Evolutionary conservation across 2,329 filamentous ascomycete species (phyloP).

Genomic region (Teratosphaeria viscida): DNA sequence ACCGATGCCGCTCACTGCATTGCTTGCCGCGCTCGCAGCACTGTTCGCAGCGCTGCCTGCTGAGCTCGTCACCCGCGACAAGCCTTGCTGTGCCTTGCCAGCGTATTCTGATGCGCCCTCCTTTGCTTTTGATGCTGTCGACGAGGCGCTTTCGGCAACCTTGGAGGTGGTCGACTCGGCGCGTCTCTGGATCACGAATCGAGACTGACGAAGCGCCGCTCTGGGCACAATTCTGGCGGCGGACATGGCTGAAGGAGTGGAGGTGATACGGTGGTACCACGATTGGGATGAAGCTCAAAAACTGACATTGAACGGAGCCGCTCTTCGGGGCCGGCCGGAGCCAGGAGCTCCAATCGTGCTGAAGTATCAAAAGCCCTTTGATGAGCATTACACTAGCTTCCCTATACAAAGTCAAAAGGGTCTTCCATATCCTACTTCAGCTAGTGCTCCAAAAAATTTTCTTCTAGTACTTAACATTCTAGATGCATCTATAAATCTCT

Average conservation of each 20-base stretch:
- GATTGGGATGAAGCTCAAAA: not conserved
- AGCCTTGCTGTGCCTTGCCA: slow-evolving; percentile 67
- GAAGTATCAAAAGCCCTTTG: too few species aligned
- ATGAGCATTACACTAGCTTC: too few species aligned
- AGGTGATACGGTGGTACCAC: slow-evolving; percentile 2
- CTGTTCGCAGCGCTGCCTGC: slow-evolving; percentile 68
- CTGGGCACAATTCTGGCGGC: slow-evolving; percentile 34
- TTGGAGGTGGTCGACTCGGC: slow-evolving; percentile 41
- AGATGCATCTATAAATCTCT: too few species aligned
- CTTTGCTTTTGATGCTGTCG: slow-evolving; percentile 30
- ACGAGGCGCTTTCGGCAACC: slow-evolving; percentile 31
- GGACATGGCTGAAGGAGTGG: slow-evolving; percentile 31
- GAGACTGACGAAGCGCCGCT: slow-evolving; percentile 35
- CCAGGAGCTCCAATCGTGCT: too few species aligned
- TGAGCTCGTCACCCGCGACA: slow-evolving; percentile 69
- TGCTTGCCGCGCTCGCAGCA: slow-evolving; percentile 57
- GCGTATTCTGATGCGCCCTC: slow-evolving; percentile 22
- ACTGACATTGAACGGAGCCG: not conserved
- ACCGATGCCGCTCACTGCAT: slow-evolving; percentile 64
- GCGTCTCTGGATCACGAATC: slow-evolving; percentile 34
- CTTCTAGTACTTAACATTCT: too few species aligned
- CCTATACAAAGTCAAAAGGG: too few species aligned
- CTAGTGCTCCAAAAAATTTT: too few species aligned
- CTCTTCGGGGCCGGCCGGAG: not conserved
- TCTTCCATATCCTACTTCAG: too few species aligned